Conservation (phyloP, 768 basidiomycete species). For the Favolaschia claudopus region DNA sequence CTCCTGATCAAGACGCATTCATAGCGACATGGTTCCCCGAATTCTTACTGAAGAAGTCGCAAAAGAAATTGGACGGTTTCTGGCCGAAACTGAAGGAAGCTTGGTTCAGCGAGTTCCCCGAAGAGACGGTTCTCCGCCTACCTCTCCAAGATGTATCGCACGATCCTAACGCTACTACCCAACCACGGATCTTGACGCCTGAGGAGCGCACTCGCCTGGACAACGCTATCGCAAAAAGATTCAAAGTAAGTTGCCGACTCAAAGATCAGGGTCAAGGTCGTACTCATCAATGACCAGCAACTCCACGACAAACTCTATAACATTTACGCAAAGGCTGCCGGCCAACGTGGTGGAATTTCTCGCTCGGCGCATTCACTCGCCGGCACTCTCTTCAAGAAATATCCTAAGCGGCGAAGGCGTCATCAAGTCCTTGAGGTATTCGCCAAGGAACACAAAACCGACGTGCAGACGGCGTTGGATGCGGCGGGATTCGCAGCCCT, state of each 20-base stretch:
- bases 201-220: not conserved
- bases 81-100: not conserved
- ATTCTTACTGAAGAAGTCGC: not conserved
- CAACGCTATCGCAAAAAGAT: not conserved
- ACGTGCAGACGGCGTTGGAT: not conserved
- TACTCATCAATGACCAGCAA: not conserved
- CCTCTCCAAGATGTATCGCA: not conserved
- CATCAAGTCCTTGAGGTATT: conserved; percentile 11
- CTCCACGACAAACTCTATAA: not conserved
- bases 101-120: not conserved
- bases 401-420: not conserved
- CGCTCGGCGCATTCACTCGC: not conserved
- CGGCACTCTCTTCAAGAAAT: not conserved
- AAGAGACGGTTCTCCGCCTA: not conserved
- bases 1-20: not conserved
- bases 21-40: not conserved
- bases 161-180: not conserved
- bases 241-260: not conserved
- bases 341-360: not conserved
- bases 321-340: not conserved
- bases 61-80: not conserved
- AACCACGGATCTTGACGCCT: not conserved
- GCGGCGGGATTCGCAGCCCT: not conserved
- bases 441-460: not conserved
- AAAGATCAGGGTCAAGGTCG: not conserved